Percentiles rank a stretch among this genome's conserved stretches.
Evolutionary conservation across 2,329 filamentous ascomycete genomes (phyloP).

Genomic region (Diaporthe sp.): DNA sequence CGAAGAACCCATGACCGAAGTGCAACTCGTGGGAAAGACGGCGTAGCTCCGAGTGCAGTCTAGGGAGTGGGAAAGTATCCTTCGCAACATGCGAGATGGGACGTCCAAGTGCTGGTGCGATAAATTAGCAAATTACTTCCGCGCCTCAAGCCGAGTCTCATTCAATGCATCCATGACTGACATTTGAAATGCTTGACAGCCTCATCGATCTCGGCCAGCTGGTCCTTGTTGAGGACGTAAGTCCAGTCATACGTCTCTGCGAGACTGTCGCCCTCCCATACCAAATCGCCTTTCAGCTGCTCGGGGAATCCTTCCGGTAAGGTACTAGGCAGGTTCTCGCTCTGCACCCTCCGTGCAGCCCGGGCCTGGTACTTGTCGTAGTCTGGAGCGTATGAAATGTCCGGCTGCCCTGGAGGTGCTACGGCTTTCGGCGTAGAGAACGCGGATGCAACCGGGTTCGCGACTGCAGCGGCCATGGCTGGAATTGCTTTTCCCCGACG

Average conservation of each 20-base stretch:
- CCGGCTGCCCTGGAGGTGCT: conserved; percentile 64
- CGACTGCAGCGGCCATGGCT: conserved; percentile 28
- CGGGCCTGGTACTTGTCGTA: conserved; percentile 67
- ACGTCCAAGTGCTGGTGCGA: conserved; percentile 51
- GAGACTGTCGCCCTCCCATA: conserved; percentile 69
- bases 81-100: conserved; percentile 59
- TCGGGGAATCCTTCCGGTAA: conserved; percentile 66
- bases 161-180: conserved; percentile 42
- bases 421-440: conserved; percentile 35
- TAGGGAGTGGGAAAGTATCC: conserved; percentile 69
- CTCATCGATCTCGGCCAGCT: conserved; percentile 64
- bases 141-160: not conserved
- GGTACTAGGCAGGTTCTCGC: conserved; percentile 54
- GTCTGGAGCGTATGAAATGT: conserved; percentile 71
- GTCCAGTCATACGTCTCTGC: conserved; percentile 66
- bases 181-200: conserved; percentile 60
- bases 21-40: conserved; percentile 68
- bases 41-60: conserved; percentile 63
- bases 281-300: conserved; percentile 63
- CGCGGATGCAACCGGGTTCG: conserved; percentile 10
- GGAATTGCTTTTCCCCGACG: not conserved
- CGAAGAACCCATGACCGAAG: conserved; percentile 71
- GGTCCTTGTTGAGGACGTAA: conserved; percentile 60
- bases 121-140: not conserved
- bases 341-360: conserved; percentile 58